Conservation (phyloP, 2,329 filamentous ascomycete species). For the Didymellaceae sp. region DNA sequence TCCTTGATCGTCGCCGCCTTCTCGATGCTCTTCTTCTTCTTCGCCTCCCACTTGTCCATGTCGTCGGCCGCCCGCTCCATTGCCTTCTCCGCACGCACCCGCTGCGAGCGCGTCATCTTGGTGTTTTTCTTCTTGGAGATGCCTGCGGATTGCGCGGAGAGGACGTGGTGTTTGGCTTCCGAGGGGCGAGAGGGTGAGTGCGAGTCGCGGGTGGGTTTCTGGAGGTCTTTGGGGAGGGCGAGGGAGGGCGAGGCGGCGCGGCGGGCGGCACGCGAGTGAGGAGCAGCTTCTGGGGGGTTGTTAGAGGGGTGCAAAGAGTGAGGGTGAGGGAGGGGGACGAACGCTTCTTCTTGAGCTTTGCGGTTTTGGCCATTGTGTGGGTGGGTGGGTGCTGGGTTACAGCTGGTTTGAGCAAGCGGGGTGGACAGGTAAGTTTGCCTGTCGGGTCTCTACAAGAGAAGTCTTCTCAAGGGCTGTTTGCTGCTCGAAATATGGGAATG, state of each 20-base stretch:
- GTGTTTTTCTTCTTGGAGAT: constrained; percentile 69
- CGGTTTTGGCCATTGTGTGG: constrained; percentile 53
- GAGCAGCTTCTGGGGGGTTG: constrained; percentile 60
- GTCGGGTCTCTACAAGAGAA: no score
- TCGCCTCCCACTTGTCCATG: constrained; percentile 62
- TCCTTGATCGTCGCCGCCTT: constrained; percentile 58
- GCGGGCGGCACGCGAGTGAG: constrained; percentile 76
- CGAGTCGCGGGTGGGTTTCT: constrained; percentile 46
- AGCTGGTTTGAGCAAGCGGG: no score
- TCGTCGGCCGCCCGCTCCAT: constrained; percentile 63
- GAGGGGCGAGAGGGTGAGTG: constrained; percentile 20
- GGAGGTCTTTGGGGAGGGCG: constrained; percentile 63
- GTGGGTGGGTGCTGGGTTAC: background rate
- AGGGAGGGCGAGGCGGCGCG: constrained; percentile 74
- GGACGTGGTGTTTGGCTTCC: constrained; percentile 57
- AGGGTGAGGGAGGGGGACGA: constrained; percentile 5
- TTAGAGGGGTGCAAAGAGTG: constrained; percentile 15
- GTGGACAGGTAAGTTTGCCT: no score
- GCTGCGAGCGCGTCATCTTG: constrained; percentile 58
- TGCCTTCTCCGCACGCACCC: constrained; percentile 53
- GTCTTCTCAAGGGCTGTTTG: no score
- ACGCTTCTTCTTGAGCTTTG: constrained; percentile 56
- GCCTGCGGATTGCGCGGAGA: constrained; percentile 73
- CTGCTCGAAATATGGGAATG: no score
- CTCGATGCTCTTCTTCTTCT: constrained; percentile 59